These are phyloP conservation scores for Phytophthora rubi DNA, from an alignment of 352 stramenopile species.

Conservation along the genomic window DNA sequence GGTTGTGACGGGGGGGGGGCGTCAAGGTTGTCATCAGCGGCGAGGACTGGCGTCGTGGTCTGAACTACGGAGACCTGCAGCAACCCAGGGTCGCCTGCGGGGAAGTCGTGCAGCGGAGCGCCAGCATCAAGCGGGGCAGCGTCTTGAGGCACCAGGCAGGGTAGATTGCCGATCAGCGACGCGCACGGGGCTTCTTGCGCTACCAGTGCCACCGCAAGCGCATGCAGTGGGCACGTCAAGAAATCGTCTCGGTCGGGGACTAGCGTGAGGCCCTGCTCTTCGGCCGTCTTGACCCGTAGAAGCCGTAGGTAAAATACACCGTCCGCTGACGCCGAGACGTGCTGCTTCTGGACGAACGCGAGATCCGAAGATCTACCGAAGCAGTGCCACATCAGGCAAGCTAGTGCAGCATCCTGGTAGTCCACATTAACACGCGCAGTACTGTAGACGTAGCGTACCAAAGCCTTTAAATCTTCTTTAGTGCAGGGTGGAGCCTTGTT, in stretches of 20 bases:
- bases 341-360: conserved; percentile 25
- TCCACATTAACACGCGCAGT: conserved; percentile 8
- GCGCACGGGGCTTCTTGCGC: conserved; percentile 20
- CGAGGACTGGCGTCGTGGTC: too few species aligned
- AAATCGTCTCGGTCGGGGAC: conserved; percentile 26
- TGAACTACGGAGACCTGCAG: too few species aligned
- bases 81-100: too few species aligned
- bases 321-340: conserved; percentile 24
- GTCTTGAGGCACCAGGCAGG: neutral
- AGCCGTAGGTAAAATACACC: conserved; percentile 36
- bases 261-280: conserved; percentile 38
- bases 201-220: conserved; percentile 20
- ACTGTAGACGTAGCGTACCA: conserved; percentile 17
- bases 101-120: too few species aligned
- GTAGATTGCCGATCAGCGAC: conserved; percentile 22
- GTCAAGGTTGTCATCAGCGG: too few species aligned
- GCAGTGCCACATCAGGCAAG: conserved; percentile 42
- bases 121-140: too few species aligned
- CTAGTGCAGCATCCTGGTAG: conserved; percentile 40
- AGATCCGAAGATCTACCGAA: conserved; percentile 43
- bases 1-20: too few species aligned
- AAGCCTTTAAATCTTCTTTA: neutral
- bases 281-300: conserved; percentile 32
- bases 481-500: too few species aligned
- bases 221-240: conserved; percentile 6